Evolutionary conservation across 78 protist genomes (phyloP).

Genomic region (Dictyostelium intermedium): DNA sequence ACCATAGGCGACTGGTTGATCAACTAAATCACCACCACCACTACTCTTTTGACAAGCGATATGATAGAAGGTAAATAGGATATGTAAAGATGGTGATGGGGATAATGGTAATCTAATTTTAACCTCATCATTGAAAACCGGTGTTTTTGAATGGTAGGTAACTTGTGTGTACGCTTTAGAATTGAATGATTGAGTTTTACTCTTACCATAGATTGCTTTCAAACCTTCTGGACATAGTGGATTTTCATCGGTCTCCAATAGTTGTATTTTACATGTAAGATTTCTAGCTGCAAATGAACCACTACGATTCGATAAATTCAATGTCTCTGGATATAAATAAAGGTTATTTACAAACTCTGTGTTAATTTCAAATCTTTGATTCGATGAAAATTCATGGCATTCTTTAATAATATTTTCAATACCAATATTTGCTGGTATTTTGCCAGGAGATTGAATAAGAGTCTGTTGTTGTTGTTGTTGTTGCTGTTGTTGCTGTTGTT

Average conservation of each 20-base stretch:
- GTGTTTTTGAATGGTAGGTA: slow-evolving; percentile 74
- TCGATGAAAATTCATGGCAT: not conserved
- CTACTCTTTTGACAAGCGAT: slow-evolving; percentile 67
- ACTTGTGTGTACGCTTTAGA: slow-evolving; percentile 19
- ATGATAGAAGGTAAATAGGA: slow-evolving; percentile 78
- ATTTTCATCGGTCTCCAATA: slow-evolving; percentile 74
- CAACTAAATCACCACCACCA: not conserved
- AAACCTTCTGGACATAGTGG: slow-evolving; percentile 52
- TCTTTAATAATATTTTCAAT: slow-evolving; percentile 1
- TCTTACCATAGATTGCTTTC: slow-evolving; percentile 57
- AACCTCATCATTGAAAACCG: slow-evolving; percentile 72
- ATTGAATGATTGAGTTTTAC: slow-evolving; percentile 14
- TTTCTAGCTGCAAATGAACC: slow-evolving; percentile 74
- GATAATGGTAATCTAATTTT: slow-evolving; percentile 64
- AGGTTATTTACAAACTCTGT: slow-evolving; percentile 55
- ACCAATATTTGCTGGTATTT: not conserved
- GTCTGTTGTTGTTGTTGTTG: not conserved
- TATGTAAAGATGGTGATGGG: slow-evolving; percentile 13
- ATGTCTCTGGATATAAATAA: slow-evolving; percentile 54
- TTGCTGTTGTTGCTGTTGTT: not conserved
- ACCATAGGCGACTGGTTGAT: slow-evolving; percentile 55
- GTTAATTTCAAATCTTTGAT: slow-evolving; percentile 18
- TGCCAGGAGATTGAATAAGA: not conserved
- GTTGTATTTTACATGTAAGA: slow-evolving; percentile 53
- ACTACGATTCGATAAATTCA: slow-evolving; percentile 35